Conservation (phyloP, 352 stramenopile genomes). For the Globisporangium uncinulatum region DNA sequence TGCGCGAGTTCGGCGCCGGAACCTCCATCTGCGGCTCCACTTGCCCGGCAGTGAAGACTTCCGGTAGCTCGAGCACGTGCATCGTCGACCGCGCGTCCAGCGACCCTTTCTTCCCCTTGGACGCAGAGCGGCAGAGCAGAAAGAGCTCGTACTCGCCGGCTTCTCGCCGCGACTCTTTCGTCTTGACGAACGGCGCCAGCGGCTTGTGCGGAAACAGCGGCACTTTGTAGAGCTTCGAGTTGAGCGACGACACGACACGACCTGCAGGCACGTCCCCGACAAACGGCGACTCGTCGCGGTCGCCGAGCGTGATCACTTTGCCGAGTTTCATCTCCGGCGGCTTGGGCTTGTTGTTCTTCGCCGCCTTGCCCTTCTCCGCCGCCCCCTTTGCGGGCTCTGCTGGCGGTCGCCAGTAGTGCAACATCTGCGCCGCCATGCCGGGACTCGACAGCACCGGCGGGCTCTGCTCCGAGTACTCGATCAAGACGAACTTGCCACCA, state of each 20-base stretch:
- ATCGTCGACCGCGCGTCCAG: conserved; percentile 38
- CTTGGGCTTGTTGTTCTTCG: conserved; percentile 61
- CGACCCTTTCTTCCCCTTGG: conserved; percentile 68
- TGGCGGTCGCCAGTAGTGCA: conserved; percentile 82
- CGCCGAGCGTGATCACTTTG: conserved; percentile 73
- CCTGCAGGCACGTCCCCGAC: conserved; percentile 73
- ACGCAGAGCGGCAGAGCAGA: conserved; percentile 59
- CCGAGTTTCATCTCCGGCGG: conserved; percentile 77
- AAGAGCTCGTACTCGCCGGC: conserved; percentile 61
- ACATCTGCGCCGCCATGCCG: conserved; percentile 78
- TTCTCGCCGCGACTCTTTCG: conserved; percentile 26
- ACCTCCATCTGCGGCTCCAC: conserved; percentile 84
- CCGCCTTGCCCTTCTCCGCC: conserved; percentile 65
- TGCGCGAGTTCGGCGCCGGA: conserved; percentile 68
- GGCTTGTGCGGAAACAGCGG: conserved; percentile 73
- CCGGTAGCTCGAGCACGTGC: conserved; percentile 74
- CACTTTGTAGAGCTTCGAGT: conserved; percentile 82
- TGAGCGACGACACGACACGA: conserved; percentile 69
- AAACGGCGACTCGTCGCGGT: conserved; percentile 79
- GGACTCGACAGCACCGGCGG: conserved; percentile 76
- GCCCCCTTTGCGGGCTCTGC: conserved; percentile 35
- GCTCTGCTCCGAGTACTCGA: conserved; percentile 82
- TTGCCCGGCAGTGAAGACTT: conserved; percentile 71
- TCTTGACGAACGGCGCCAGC: conserved; percentile 40
- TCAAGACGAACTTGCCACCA: conserved; percentile 70